Percentiles rank a stretch among this genome's conserved stretches.
Evolutionary conservation across 2,329 filamentous ascomycete genomes (phyloP).

Genomic region (Monilinia vaccinii-corymbosi): DNA sequence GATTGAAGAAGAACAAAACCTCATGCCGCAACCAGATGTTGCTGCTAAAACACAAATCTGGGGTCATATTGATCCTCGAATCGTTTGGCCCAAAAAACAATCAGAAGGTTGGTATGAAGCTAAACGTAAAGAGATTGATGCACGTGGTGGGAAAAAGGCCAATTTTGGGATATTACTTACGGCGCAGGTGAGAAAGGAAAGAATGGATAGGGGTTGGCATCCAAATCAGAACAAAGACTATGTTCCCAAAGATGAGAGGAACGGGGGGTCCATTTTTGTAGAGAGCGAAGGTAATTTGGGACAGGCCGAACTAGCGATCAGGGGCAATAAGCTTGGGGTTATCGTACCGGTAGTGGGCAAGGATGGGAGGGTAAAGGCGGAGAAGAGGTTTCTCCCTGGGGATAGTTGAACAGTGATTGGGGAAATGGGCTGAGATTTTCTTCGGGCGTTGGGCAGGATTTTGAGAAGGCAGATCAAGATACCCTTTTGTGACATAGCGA

Average conservation of each 20-base stretch:
- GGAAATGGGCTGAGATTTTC: neutral
- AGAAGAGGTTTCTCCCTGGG: neutral
- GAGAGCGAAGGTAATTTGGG: neutral
- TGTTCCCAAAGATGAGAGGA: neutral
- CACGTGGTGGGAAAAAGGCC: slow-evolving; percentile 40
- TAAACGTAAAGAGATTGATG: slow-evolving; percentile 42
- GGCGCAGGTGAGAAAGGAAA: slow-evolving; percentile 15
- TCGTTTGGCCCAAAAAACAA: slow-evolving; percentile 38
- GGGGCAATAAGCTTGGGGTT: neutral
- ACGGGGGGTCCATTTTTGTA: neutral
- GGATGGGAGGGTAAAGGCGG: neutral
- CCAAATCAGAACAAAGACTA: slow-evolving; percentile 17
- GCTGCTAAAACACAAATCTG: slow-evolving; percentile 31
- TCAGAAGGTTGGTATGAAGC: slow-evolving; percentile 37
- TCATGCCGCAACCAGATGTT: neutral
- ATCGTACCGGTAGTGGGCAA: neutral
- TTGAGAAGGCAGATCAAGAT: neutral
- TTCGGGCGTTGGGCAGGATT: neutral
- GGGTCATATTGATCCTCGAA: slow-evolving; percentile 41
- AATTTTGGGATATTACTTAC: slow-evolving; percentile 36
- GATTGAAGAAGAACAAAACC: slow-evolving; percentile 8
- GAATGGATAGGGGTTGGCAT: slow-evolving; percentile 17
- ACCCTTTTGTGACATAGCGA: neutral
- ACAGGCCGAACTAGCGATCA: neutral
- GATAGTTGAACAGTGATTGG: neutral